Base-by-base conservation (phyloP, 352 stramenopile genomes). In the Lagenidium sp. region DNA sequence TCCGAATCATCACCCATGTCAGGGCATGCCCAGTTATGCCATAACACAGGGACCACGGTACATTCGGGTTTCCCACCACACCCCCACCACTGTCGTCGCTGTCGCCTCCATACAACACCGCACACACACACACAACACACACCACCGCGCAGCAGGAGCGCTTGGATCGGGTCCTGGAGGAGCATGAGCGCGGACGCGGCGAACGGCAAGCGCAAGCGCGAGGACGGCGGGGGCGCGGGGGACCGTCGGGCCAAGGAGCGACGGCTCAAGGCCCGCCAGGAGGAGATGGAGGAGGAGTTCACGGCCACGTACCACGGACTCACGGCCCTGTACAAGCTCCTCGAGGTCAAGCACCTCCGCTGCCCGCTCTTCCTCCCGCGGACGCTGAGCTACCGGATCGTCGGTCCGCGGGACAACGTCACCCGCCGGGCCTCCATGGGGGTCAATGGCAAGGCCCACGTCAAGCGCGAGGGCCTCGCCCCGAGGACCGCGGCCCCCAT, bases 201-300 rank as follows among this genome's bases (percentile, higher is more conserved):
- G 25, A 57, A 53, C 43, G 62, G 53, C 47, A 85, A 90, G 57
- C 78, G 78, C 44, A 85, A 82, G 59, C 68, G 68, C 47, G 73
- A 88, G 29, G 64, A 74, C 19, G 54, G 67, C 37, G 61, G 60
- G 21, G 25, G 11, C 23, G 44, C 40, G 35, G 28, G 15, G 28
- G 28, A 32, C 8, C 28, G 28, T 32, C 28, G 28, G 8, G 47
- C 57, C 35, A 61, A 55, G 34, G 60, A 70, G 43, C 68, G 68
- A 13, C 63, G 62, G 19, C 50, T 71, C n/a, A 68, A 68, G 25
- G 53, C 66, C 36, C 72, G 72, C 7, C 70, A 86, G 55, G 69
- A 89, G 41, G 70, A 81, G 45, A 81, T 88, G 62, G 74, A 86
- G 52, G 57, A 74, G 26, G 80, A 93, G 61, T 93, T 93, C 44